These are phyloP conservation scores for Capsella rubella DNA, from an alignment of 441 rosid species.

Conservation along the genomic window DNA sequence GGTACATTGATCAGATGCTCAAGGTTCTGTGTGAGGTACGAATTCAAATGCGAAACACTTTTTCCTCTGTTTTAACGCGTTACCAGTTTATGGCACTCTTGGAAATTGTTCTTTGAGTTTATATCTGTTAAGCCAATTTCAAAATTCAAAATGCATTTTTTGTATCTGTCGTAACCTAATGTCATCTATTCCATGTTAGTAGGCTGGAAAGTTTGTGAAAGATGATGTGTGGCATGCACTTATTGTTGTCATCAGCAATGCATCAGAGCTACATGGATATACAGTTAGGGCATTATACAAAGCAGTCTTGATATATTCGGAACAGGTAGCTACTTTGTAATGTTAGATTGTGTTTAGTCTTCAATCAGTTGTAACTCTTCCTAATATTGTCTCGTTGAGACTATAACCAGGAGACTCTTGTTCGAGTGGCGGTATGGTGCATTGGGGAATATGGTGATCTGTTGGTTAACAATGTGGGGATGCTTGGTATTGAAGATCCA, in stretches of 20 bases:
- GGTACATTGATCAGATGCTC: conserved; percentile 99
- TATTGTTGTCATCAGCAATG: conserved; percentile 92
- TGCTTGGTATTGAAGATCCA: conserved; percentile 90
- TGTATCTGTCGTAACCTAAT: conserved; percentile 39
- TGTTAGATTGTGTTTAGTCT: conserved; percentile 17
- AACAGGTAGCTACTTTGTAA: conserved; percentile 69
- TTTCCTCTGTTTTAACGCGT: conserved; percentile 19
- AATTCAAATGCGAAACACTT: conserved; percentile 34
- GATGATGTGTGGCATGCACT: conserved; percentile 99
- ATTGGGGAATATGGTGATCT: conserved; percentile 99
- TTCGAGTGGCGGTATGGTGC: conserved; percentile 98
- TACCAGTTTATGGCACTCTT: conserved; percentile 20
- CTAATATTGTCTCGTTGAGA: conserved; percentile 35
- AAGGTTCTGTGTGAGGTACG: conserved; percentile 98
- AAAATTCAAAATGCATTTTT: conserved; percentile 1
- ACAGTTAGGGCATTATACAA: conserved; percentile 85
- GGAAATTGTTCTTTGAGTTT: conserved; percentile 24
- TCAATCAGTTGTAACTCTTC: conserved; percentile 25
- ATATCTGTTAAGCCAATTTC: conserved; percentile 12
- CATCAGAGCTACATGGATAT: conserved; percentile 96
- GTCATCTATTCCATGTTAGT: conserved; percentile 54
- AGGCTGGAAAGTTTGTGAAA: conserved; percentile 99
- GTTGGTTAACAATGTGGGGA: conserved; percentile 83
- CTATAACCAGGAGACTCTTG: conserved; percentile 80
- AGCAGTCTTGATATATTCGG: conserved; percentile 77